phyloP scores from a whole-genome alignment of 495 filamentous ascomycete species.

The Aspergillus heteromorphus region DNA sequence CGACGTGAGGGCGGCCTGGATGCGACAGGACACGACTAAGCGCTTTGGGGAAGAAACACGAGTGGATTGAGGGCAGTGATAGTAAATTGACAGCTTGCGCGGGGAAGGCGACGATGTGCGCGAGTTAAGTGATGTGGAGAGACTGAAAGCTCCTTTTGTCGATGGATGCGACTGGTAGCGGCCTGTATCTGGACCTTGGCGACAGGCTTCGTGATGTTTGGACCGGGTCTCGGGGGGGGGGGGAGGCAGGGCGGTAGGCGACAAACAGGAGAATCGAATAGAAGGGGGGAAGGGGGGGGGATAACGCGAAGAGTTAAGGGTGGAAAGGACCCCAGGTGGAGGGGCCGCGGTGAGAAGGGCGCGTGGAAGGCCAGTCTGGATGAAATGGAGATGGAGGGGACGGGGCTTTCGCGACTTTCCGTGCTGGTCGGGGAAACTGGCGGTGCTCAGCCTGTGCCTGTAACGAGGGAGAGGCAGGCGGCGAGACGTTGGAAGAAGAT shows the following conservation, averaged over 20 bases:
- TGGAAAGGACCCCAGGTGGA: conserved; percentile 21
- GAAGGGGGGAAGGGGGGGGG: conserved; percentile 20
- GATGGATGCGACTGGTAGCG: conserved; percentile 27
- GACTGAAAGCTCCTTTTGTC: conserved; percentile 13
- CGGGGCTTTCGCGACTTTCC: conserved; percentile 40
- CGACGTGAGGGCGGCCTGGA: conserved; percentile 4
- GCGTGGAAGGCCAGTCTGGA: conserved; percentile 35
- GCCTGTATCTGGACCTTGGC: conserved; percentile 29
- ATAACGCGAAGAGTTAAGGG: conserved; percentile 18
- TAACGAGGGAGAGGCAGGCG: conserved; percentile 29
- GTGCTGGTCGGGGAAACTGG: conserved; percentile 40
- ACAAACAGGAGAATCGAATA: conserved; percentile 24
- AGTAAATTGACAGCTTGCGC: conserved; percentile 22
- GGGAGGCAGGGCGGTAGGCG: conserved; percentile 21
- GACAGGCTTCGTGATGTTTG: conserved; percentile 36
- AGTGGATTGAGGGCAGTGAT: conserved; percentile 13
- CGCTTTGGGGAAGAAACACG: conserved; percentile 18
- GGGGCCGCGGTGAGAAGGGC: conserved; percentile 28
- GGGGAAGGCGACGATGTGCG: conserved; percentile 11
- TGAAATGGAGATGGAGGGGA: conserved; percentile 45
- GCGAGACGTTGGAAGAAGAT: conserved; percentile 32
- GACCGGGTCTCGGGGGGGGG: conserved; percentile 16
- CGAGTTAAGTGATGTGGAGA: conserved; percentile 7
- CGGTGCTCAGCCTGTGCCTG: conserved; percentile 36
- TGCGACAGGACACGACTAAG: conserved; percentile 17